These are phyloP conservation scores for Nymphaea thermarum DNA, from an alignment of 164 flowering plant species.

Conservation along the genomic window DNA sequence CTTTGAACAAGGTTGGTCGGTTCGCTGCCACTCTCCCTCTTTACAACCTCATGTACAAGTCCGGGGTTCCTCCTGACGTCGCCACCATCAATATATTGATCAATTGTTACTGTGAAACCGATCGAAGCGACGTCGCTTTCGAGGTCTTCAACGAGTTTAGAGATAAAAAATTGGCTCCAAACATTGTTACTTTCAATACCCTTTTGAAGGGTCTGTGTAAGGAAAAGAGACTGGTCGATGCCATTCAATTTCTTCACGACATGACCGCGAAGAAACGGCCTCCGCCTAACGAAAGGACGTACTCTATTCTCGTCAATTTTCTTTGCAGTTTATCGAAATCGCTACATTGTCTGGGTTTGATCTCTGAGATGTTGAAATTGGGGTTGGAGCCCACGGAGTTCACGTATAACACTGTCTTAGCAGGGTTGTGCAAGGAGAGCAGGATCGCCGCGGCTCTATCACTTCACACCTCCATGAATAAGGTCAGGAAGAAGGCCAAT, in stretches of 20 bases:
- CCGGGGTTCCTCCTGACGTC: constrained; percentile 6
- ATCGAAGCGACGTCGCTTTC: constrained; percentile 3
- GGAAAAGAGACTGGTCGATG: constrained; percentile 11
- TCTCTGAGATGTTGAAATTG: too few relatives aligned
- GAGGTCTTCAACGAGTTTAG: constrained; percentile 13
- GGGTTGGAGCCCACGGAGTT: constrained; percentile 7
- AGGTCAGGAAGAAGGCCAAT: constrained; percentile 9
- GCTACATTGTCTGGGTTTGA: too few relatives aligned
- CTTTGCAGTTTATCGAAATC: too few relatives aligned
- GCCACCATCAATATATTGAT: constrained; percentile 12
- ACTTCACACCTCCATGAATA: constrained; percentile 10
- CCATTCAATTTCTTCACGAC: constrained; percentile 4
- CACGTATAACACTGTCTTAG: constrained; percentile 16
- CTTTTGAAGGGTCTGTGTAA: constrained; percentile 11
- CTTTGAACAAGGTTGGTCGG: constrained; percentile 5
- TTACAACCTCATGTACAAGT: constrained; percentile 2
- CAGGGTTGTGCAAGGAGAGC: constrained; percentile 16
- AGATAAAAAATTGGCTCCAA: neutral
- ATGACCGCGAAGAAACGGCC: constrained; percentile 4
- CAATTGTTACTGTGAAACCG: constrained; percentile 12
- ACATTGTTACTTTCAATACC: constrained; percentile 9
- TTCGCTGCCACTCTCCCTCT: constrained; percentile 6
- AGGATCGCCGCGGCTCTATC: constrained; percentile 13
- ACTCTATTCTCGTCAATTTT: too few relatives aligned
- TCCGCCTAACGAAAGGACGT: too few relatives aligned